Evolutionary conservation across 1,284 basidiomycete genomes (phyloP).

Genomic region (Irpex sp.): DNA sequence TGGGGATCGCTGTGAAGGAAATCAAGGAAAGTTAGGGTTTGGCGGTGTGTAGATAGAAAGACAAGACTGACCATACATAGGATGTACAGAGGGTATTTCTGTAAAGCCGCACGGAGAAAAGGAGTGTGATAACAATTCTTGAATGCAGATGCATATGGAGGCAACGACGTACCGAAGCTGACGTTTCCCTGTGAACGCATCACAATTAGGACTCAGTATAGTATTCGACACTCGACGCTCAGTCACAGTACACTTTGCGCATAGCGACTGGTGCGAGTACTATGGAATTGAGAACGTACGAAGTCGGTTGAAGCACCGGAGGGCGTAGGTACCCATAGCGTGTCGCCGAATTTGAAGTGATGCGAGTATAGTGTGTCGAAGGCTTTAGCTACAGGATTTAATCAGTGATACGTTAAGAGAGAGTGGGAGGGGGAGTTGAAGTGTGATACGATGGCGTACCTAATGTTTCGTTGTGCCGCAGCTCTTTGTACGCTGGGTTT

Average conservation of each 20-base stretch:
- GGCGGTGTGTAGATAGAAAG: no score
- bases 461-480: constrained; percentile 60
- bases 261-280: neutral
- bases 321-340: constrained; percentile 17
- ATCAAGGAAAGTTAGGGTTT: no score
- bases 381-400: neutral
- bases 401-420: no score
- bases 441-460: constrained; percentile 33
- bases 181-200: neutral
- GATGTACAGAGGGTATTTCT: neutral
- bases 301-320: constrained; percentile 27
- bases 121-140: no score
- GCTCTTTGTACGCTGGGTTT: constrained; percentile 35
- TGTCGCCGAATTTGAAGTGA: constrained; percentile 16
- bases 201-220: neutral
- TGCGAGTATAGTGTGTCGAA: neutral
- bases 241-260: neutral
- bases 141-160: neutral
- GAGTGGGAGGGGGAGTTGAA: neutral
- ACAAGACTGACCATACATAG: neutral
- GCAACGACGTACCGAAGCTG: neutral
- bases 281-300: constrained; percentile 15
- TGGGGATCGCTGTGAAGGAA: neutral
- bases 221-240: neutral
- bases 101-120: neutral